Evolutionary conservation across 352 stramenopile genomes (phyloP), one percentile per base, ranked within the genome.

Genomic region (Phytophthora citrophthora): DNA sequence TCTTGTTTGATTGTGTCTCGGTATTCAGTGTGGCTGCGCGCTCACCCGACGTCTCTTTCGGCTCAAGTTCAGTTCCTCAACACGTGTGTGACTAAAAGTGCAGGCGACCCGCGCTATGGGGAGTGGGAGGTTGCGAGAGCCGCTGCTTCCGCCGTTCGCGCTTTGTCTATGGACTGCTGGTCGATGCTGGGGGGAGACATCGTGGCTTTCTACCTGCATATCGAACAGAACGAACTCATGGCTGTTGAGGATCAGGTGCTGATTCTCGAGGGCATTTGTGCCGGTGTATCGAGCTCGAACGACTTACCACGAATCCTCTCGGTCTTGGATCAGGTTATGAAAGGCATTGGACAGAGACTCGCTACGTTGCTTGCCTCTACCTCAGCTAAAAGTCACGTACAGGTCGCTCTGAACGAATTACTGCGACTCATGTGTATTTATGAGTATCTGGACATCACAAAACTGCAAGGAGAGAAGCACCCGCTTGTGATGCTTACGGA

Each of bases 351-450:
- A 0, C 64, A 78, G 32, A 78, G 80, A 2, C 64, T 96, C 2
- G 68, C 64, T 10, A 43, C 65, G 2, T 36, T 90, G 1, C 86
- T 92, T 45, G 54, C 73, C 0, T 76, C 77, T 1, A 69, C 63
- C 0, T 50, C 69, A 15, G 75, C 61, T 15, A 64, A 58, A 31
- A 62, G 73, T 4, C 75, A 76, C 18, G 72, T 83, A 1, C 79
- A 76, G 10, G 52, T 81, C 4, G 79, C 77, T 5, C 77, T 87
- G 16, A 77, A 83, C 47, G 86, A 96, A 40, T 64, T 96, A 45
- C 59, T 93, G 38, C 84, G 88, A 3, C 66, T 94, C n/a, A 90
- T 96, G 38, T 90, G 84, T 66, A 73, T 94, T 31, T 96, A 94
- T 54, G 88, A 96, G 52, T 86, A 93, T 39, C 67, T 94, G 12